A percentile compares a stretch with the other conserved stretches of the same genome.
phyloP scores from a whole-genome alignment of 2,329 filamentous ascomycete species.

The Neonectria magnoliae region DNA sequence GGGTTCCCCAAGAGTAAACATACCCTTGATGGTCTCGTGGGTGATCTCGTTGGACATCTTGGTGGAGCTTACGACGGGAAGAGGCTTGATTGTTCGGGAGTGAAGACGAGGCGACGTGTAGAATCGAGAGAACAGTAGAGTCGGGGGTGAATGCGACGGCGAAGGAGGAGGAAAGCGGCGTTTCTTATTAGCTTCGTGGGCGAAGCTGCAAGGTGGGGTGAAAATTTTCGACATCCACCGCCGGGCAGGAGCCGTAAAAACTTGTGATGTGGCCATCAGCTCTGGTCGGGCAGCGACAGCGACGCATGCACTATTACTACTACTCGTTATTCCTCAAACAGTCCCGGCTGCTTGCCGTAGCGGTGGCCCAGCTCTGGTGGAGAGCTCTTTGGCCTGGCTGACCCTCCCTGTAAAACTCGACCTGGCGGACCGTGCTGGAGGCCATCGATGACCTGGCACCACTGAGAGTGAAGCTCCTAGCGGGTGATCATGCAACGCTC shows the following conservation, averaged over 20 bases:
- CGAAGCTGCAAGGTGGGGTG: slow-evolving; percentile 34
- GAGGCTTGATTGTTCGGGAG: slow-evolving; percentile 15
- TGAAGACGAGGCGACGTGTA: slow-evolving; percentile 30
- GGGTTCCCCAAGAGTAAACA: slow-evolving; percentile 39
- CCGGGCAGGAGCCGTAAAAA: slow-evolving; percentile 27
- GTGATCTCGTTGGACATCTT: slow-evolving; percentile 74
- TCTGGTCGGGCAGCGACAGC: slow-evolving; percentile 36
- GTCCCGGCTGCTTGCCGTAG: background rate
- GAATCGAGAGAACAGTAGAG: slow-evolving; percentile 19
- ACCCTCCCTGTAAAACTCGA: background rate
- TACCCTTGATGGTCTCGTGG: slow-evolving; percentile 82
- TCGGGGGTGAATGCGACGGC: slow-evolving; percentile 30
- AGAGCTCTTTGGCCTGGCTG: background rate
- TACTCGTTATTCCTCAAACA: background rate
- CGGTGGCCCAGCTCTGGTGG: background rate
- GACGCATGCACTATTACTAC: background rate
- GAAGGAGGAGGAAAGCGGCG: slow-evolving; percentile 33
- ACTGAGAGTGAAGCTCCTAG: slow-evolving; percentile 12
- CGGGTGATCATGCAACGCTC: background rate
- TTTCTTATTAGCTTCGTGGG: slow-evolving; percentile 33
- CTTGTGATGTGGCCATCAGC: slow-evolving; percentile 33
- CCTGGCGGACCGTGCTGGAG: background rate
- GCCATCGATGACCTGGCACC: slow-evolving; percentile 22
- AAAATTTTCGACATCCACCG: slow-evolving; percentile 41
- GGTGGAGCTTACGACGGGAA: slow-evolving; percentile 32